Base-by-base conservation (phyloP, 179 eudicot genomes). In the Nepenthes alata region DNA sequence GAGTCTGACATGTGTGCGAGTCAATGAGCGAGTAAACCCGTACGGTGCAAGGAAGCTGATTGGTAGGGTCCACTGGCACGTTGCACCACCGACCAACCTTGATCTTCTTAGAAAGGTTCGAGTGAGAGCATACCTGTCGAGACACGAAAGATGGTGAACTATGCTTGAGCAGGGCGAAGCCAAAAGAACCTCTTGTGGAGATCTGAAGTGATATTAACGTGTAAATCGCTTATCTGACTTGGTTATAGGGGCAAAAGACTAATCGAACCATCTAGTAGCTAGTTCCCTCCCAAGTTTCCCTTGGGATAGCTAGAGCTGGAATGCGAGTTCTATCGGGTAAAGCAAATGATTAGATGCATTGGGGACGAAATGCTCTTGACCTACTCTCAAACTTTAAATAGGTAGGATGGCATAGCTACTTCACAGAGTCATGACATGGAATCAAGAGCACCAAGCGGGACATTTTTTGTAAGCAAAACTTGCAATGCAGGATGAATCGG, bases 381-480 rank as follows among this genome's bases (percentile, higher is more conserved):
- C 57, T 14, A 54, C 7, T 25, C 57, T 2, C 57, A 54, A 54
- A 54, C 12, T 13, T 13, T 50, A 3, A 50, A 11, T 34, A 0
- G 38, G 41, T 35, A 35, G 39, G 59, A 56, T 2, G 25, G 0
- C 25, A 5, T 0, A 11, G 9, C 48, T 58, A 10, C 49, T 58
- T 38, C 0, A 2, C 4, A 10, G 48, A 39, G 7, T 25, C 2
- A 6, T 0, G 6, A 16, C 60, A 4, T 44, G 47, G 47, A 45
- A 55, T 64, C 54, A 44, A 54, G 68, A 55, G 52, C 60, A 16
- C 53, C 49, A 65, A 48, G 62, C 57, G 56, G 62, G 62, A 37
- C 69, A 64, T 65, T 65, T 65, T 65, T 65, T 56, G 69, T 65
- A 57, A 65, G 68, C 44, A 65, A 55, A 65, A 65, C 47, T 65